Base-by-base conservation (phyloP, 2,329 filamentous ascomycete genomes). In the Pseudogymnoascus sp. region DNA sequence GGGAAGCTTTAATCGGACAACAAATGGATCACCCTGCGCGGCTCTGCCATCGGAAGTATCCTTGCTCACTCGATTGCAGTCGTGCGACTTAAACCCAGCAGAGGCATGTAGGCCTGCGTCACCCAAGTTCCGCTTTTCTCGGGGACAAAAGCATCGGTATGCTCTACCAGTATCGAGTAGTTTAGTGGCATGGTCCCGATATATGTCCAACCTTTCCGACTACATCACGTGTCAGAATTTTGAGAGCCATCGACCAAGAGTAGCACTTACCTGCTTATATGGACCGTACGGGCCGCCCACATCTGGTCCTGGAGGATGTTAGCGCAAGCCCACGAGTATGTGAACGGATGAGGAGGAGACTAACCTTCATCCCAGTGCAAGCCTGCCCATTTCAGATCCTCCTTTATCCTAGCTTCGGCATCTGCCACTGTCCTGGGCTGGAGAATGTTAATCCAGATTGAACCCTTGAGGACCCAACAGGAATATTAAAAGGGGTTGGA, bases 101-200 rank as follows among this genome's bases (percentile, higher is more conserved):
- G 60, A 43, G 11, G 60, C 10, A 43, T 61, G 60, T 6, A 61
- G 19, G 31, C 10, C 13, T 6, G n/a, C 36, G 8, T 23, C 85
- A 2, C 36, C 60, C 14, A 61, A 31, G 51, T 57, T 57, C 25
- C 51, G 51, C 60, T 25, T 61, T 64, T 90, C 84, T 0, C 87
- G 76, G 0, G 86, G 86, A 77, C 95, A 99, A 79, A 99, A 99
- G 76, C 95, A 99, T 67, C 93, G 87, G 75, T 98, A 99, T 6
- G 92, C 95, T 66, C 88, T 83, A 8, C 87, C 90, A 6, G 82
- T 80, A 4, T 86, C 76, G 3, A 99, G 75, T 11, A 99, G 80
- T 11, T 83, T 77, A 45, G 89, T 75, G 6, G 89, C 87, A 73
- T 96, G 86, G 64, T 86, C 75, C 67, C 82, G 80, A 74, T 99